Base-by-base conservation (phyloP, 805 yeast species). In the Ogataea salicorniae region DNA sequence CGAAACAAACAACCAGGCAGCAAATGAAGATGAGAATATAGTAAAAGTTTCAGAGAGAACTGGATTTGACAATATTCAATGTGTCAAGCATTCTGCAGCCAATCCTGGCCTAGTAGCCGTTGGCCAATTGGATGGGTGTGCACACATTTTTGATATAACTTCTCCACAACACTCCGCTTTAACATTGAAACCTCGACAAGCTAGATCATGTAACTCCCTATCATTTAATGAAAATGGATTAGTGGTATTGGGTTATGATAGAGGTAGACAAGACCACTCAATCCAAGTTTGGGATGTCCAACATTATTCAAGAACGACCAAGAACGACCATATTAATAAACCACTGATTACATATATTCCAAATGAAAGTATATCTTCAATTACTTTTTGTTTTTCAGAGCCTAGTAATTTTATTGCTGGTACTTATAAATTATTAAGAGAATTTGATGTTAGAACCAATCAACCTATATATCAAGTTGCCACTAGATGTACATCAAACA, bases 271-370 rank as follows among this genome's bases (percentile, higher is more conserved):
- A 53, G 95, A 87, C 56, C 78, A 80, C 49, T 82, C 92, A 20
- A 67, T 91, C 39, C 85, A 85, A 54, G 72, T 91, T 5, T 91
- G 94, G 91, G 89, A 88, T 60, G 71, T 87, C 4, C 79, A 77
- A 46, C 81, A 81, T 54, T 84, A 80, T 51, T 69, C 79, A 1
- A 64, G 71, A 41, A 64, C 63, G 39, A 69, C 74, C 44, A 71
- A 71, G 20, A 75, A 74, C 48, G 78, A 77, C 34, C 79, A 77
- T 45, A 67, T 77, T 1, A 71, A 73, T n/a, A 71, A 75, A 46
- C 83, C 87, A 4, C 64, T 79, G 8, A 70, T 73, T 42, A 73
- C 84, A 0, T 83, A 75, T 55, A 72, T 87, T 23, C 79, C 83
- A 29, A 84, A 86, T 56, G 98, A 91, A 61, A 81, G 86, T 6